Evolutionary conservation across 306 rosid genomes (phyloP), one percentile per base, ranked within the genome.

Genomic region (Abrus precatorius): DNA sequence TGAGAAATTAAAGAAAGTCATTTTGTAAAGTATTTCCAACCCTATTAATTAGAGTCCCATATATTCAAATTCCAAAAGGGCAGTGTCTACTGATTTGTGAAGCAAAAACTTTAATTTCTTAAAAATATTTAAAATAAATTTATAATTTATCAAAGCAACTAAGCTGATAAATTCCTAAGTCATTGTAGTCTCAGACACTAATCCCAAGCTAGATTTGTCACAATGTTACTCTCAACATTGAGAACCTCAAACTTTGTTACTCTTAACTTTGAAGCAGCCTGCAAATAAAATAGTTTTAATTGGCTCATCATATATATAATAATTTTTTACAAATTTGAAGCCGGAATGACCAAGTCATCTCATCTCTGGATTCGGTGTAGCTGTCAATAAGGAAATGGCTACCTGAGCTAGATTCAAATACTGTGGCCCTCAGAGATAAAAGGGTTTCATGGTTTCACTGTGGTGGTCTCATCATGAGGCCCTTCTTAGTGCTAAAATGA

Each of bases 401-500:
- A 6, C 30, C 9, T 12, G 50, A 40, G 7, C 3, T 40, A 40
- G 67, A 8, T 47, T 61, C 10, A 2, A 8, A 29, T 71, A 52
- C 48, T 34, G 76, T 71, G 77, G 77, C 20, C 64, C 64, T 50
- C 29, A n/a, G 28, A 62, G 48, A 38, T 63, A 0, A 13, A 72
- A 3, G 33, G 36, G n/a, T 9, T 72, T 72, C 38, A 53, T 34
- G 11, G 50, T 53, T 64, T 4, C 11, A 36, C 2, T 14, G 72
- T 40, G 71, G 49, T 64, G 71, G 70, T 64, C 49, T 40, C 52
- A 65, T 20, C 38, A 38, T 54, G 60, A 64, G 7, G 7, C 66
- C 40, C 53, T 54, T 52, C 66, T 54, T 40, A 72, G 52, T 56
- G 75, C 54, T 63, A n/a, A 55, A 73, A 27, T 27, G 41, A 73